Evolutionary conservation across 352 stramenopile genomes (phyloP).

Genomic region (Hyaloperonospora brassicae): DNA sequence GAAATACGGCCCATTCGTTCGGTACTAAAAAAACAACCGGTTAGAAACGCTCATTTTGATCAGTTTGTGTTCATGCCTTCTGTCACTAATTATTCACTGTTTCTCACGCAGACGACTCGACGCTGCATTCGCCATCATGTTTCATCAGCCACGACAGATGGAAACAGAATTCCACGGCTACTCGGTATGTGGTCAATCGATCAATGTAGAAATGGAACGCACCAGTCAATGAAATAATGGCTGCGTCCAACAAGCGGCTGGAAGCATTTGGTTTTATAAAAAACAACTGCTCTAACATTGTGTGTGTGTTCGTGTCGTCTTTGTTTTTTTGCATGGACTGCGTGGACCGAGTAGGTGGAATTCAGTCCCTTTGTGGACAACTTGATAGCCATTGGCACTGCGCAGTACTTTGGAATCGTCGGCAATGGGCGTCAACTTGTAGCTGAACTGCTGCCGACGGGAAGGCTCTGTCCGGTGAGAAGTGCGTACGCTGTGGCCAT

Average conservation of each 20-base stretch:
- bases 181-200: conserved; percentile 24
- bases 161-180: conserved; percentile 66
- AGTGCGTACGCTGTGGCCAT: neutral
- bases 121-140: conserved; percentile 29
- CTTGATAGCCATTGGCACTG: conserved; percentile 74
- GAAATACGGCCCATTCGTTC: no score
- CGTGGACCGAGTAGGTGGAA: conserved; percentile 54
- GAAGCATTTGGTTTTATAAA: no score
- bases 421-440: conserved; percentile 86
- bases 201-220: no score
- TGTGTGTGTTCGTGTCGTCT: neutral
- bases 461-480: conserved; percentile 49
- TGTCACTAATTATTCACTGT: no score
- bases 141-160: conserved; percentile 54
- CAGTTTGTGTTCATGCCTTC: no score
- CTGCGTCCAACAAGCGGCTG: neutral
- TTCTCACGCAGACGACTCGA: no score
- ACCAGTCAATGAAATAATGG: no score
- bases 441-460: conserved; percentile 62
- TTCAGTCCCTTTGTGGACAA: conserved; percentile 89
- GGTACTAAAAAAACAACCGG: no score
- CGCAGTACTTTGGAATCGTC: conserved; percentile 90
- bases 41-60: no score
- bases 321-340: neutral
- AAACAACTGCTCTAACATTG: no score